Percentiles rank a stretch among this genome's conserved stretches.
phyloP scores from a whole-genome alignment of 2,329 filamentous ascomycete species.

The Aureobasidium sp. region DNA sequence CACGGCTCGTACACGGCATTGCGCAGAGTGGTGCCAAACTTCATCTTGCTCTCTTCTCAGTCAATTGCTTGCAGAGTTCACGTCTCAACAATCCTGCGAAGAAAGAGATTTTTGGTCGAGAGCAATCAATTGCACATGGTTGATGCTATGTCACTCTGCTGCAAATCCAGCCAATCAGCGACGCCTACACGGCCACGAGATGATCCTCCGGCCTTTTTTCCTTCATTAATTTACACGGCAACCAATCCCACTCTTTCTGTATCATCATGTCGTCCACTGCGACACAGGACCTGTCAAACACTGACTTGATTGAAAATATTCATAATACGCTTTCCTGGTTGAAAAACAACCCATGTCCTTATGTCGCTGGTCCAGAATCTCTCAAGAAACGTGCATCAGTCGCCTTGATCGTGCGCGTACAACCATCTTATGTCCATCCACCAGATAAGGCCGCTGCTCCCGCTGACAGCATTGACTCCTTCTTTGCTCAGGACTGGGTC shows the following conservation, averaged over 20 bases:
- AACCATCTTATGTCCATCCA: constrained; percentile 48
- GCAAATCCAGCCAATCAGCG: constrained; percentile 1
- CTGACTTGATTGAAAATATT: constrained; percentile 30
- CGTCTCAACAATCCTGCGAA: neutral
- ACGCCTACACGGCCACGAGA: neutral
- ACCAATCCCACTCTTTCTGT: neutral
- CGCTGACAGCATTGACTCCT: constrained; percentile 38
- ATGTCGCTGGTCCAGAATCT: constrained; percentile 39
- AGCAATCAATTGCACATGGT: neutral
- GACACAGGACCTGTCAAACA: neutral
- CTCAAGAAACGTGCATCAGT: constrained; percentile 56
- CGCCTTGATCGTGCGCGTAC: constrained; percentile 54
- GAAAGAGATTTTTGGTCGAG: neutral
- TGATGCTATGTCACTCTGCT: neutral
- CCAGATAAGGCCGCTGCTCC: constrained; percentile 23
- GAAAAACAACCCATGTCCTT: constrained; percentile 37
- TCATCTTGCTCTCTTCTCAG: constrained; percentile 53
- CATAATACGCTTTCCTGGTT: constrained; percentile 35
- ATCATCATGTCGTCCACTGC: neutral
- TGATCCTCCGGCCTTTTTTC: neutral
- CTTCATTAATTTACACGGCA: neutral
- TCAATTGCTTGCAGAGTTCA: neutral
- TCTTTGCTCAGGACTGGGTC: constrained; percentile 58
- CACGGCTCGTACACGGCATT: constrained; percentile 75
- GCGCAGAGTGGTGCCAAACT: constrained; percentile 83